Conservation (phyloP, 208 protist species). For the Leishmania braziliensis region DNA sequence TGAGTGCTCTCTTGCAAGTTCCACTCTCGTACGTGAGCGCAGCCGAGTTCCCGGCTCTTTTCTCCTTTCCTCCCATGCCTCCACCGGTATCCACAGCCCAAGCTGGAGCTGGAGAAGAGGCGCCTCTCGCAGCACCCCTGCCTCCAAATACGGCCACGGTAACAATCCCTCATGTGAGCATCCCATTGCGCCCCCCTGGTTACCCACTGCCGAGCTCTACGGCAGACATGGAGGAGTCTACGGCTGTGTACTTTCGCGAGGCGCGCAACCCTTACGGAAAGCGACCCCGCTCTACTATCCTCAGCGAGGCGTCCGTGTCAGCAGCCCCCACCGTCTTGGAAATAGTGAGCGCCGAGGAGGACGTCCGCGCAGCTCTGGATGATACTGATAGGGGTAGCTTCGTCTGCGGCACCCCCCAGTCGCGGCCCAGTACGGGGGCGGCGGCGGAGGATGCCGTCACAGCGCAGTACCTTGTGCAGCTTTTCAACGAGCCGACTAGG, state of each 20-base stretch:
- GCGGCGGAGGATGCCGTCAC: slow-evolving; percentile 8
- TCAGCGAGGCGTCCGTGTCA: neutral
- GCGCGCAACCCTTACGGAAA: slow-evolving; percentile 11
- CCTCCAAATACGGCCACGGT: neutral
- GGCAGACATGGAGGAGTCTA: slow-evolving; percentile 21
- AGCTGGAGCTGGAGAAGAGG: neutral
- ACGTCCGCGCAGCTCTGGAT: neutral
- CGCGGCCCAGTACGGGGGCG: neutral
- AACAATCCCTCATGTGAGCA: slow-evolving; percentile 12
- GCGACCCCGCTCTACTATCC: slow-evolving; percentile 11
- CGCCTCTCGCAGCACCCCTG: neutral
- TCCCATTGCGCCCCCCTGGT: slow-evolving; percentile 28
- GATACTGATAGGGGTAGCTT: neutral
- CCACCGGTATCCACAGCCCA: slow-evolving; percentile 3
- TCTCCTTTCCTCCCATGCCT: neutral
- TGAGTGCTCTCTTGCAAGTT: neutral
- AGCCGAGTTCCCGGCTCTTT: neutral
- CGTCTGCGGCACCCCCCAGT: neutral
- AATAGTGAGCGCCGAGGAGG: slow-evolving; percentile 18
- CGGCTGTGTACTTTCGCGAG: slow-evolving; percentile 19
- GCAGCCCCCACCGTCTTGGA: slow-evolving; percentile 10
- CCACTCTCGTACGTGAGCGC: neutral
- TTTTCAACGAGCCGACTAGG: slow-evolving; percentile 45
- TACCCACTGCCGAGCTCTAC: slow-evolving; percentile 16
- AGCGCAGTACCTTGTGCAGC: slow-evolving; percentile 19